Base-by-base conservation (phyloP, 495 filamentous ascomycete species). In the Penicillium cataractarum region DNA sequence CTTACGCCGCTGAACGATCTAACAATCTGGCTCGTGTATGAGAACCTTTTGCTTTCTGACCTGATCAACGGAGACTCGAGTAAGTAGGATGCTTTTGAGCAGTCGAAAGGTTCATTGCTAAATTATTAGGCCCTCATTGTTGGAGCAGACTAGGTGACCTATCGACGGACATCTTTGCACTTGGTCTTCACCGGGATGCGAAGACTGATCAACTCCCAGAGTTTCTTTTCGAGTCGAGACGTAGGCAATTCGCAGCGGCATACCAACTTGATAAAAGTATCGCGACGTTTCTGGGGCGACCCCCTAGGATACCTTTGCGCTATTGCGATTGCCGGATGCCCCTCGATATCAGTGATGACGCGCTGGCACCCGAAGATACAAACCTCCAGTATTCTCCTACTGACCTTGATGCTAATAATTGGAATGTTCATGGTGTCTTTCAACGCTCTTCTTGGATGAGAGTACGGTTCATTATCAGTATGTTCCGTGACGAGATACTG, bases 401-500 rank as follows among this genome's bases (percentile, higher is more conserved):
- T 0, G 57, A 27, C 3, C 42, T 59, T 6, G 81, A 86, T 59
- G 63, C 65, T 4, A 67, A 78, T 17, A 83, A 83, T 3, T 89
- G 86, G 86, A 84, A 79, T 62, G 72, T 68, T 0, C 68, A 75
- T n/a, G 73, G 54, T 22, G 21, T 69, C 71, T 50, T 66, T 70
- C 62, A 68, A 62, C 33, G 73, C 60, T 35, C 81, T 69, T 39
- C 77, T 56, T 74, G 72, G 80, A 57, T 72, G 29, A 75, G 87
- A 24, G 73, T 82, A 0, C 80, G 83, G 29, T 76, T 79, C 17
- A 69, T 82, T 13, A 69, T 86, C 19, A 72, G 76, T 6, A 66
- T 71, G 1, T 76, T 87, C 5, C 74, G 81, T 0, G 87, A 88
- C 52, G 84, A 88, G 51, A 82, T 89, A 27, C 73, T 89, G 2